Evolutionary conservation across 2,329 filamentous ascomycete genomes (phyloP).

Genomic region (Ambrosiella xylebori): DNA sequence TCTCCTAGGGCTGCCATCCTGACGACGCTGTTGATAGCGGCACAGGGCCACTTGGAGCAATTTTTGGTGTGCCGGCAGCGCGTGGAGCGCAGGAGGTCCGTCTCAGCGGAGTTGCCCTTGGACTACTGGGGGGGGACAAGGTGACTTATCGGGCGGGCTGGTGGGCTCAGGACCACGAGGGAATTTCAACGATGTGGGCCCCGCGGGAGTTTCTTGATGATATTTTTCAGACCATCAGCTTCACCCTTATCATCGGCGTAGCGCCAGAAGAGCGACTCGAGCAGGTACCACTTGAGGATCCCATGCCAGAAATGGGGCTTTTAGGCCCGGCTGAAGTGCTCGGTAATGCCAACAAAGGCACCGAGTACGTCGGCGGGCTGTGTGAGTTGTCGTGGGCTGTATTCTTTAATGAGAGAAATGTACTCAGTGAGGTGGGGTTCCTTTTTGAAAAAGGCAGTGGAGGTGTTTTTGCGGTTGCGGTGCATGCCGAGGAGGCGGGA

Average conservation of each 20-base stretch:
- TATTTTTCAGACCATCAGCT: neutral
- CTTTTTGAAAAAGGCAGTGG: conserved; percentile 3
- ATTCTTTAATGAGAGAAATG: conserved; percentile 24
- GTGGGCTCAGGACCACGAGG: neutral
- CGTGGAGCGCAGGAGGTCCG: neutral
- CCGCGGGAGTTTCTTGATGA: neutral
- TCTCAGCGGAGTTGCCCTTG: neutral
- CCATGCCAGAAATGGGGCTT: conserved; percentile 2
- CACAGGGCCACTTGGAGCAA: neutral
- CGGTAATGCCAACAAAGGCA: conserved; percentile 11
- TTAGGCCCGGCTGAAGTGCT: neutral
- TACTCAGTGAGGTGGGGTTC: conserved; percentile 21
- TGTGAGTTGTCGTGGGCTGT: conserved; percentile 19
- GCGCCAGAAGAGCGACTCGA: conserved; percentile 4
- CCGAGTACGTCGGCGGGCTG: conserved; percentile 7
- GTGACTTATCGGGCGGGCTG: neutral
- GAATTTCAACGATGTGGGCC: neutral
- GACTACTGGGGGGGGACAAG: neutral
- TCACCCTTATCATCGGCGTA: neutral
- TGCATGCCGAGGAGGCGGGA: neutral
- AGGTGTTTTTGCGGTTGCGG: neutral
- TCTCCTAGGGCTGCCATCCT: neutral
- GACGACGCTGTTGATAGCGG: neutral
- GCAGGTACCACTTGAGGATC: conserved; percentile 2
- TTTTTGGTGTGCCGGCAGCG: neutral